phyloP scores from a whole-genome alignment of 768 basidiomycete species.

The Goffeauzyma gilvescens region DNA sequence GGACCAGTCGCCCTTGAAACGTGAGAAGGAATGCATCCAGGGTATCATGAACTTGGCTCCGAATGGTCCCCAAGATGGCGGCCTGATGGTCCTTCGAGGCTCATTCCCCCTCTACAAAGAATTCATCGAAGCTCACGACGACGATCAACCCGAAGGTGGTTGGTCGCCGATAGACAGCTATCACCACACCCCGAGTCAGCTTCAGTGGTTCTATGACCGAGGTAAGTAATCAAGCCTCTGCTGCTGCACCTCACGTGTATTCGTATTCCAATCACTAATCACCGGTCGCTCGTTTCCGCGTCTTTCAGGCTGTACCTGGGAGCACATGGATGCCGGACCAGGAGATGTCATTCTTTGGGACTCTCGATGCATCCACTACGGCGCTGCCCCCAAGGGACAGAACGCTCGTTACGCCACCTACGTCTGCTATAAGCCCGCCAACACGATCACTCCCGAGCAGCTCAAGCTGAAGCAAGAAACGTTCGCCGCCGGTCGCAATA shows the following conservation, averaged over 20 bases:
- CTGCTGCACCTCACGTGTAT: neutral
- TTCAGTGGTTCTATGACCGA: conserved; percentile 32
- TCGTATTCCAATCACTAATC: too few relatives aligned
- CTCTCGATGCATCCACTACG: conserved; percentile 27
- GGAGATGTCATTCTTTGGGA: conserved; percentile 32
- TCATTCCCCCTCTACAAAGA: conserved; percentile 25
- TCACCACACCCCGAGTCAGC: conserved; percentile 16
- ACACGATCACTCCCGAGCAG: neutral
- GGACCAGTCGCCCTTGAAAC: conserved; percentile 23
- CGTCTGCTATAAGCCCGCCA: conserved; percentile 12
- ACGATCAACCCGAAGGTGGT: conserved; percentile 12
- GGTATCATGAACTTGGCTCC: conserved; percentile 25
- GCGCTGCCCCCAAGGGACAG: conserved; percentile 21
- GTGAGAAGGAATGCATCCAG: conserved; percentile 15
- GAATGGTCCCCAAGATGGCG: conserved; percentile 33
- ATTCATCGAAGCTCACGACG: conserved; percentile 26
- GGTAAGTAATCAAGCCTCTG: conserved; percentile 30
- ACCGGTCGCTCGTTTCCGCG: too few relatives aligned
- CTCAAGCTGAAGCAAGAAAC: conserved; percentile 7
- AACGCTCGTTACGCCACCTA: conserved; percentile 23
- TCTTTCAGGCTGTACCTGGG: neutral
- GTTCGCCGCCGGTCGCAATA: conserved; percentile 14
- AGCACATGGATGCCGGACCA: conserved; percentile 20
- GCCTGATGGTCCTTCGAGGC: conserved; percentile 32
- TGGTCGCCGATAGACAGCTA: conserved; percentile 14